A percentile compares a stretch with the other conserved stretches of the same genome.
Conservation (phyloP, 306 rosid genomes). For the Rosa multiflora region DNA sequence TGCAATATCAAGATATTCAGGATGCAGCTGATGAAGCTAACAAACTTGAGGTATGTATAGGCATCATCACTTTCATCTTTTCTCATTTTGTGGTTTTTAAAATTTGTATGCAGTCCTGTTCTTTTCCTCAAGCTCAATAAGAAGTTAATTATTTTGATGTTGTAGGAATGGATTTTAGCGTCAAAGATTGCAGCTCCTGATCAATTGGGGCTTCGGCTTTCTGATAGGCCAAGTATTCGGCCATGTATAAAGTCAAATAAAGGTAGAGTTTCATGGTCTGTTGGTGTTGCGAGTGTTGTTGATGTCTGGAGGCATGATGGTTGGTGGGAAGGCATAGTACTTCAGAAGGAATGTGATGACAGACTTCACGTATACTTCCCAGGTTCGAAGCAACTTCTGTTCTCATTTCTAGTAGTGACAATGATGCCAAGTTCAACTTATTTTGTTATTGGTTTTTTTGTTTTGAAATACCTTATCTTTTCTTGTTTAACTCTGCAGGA, state of each 20-base stretch:
- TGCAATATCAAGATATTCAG: conserved; percentile 65
- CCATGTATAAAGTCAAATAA: conserved; percentile 40
- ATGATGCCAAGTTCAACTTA: not conserved
- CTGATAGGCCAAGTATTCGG: conserved; percentile 57
- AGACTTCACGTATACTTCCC: conserved; percentile 62
- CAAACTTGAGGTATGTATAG: conserved; percentile 64
- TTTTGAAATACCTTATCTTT: not conserved
- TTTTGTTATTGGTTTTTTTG: not conserved
- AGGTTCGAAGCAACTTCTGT: conserved; percentile 37
- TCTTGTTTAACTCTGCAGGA: conserved; percentile 38
- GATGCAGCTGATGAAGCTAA: conserved; percentile 73
- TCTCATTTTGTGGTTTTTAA: not conserved
- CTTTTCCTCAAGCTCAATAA: not conserved
- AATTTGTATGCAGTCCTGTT: not conserved
- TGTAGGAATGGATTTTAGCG: conserved; percentile 82
- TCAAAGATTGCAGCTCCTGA: conserved; percentile 58
- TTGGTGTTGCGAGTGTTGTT: conserved; percentile 58
- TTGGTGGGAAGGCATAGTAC: conserved; percentile 95
- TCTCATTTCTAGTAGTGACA: not conserved
- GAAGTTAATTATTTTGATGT: not conserved
- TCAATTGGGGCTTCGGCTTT: conserved; percentile 46
- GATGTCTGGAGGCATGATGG: conserved; percentile 93
- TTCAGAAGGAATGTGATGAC: conserved; percentile 50
- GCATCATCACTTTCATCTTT: not conserved
- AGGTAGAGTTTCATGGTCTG: conserved; percentile 30